phyloP scores from a whole-genome alignment of 345 rosid species.

The Mercurialis annua region DNA sequence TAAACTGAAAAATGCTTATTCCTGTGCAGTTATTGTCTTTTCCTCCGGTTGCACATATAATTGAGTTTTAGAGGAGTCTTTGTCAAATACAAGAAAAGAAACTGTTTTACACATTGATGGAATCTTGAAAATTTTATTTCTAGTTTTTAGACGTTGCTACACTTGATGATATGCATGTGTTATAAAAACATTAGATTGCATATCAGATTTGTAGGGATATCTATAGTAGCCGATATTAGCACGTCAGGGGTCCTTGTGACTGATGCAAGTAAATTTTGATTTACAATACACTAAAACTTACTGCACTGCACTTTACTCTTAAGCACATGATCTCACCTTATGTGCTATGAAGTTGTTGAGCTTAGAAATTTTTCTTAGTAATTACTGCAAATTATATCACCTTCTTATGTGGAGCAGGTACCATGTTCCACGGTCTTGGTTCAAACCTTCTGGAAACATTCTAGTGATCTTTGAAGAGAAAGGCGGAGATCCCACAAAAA shows the following conservation, averaged over 20 bases:
- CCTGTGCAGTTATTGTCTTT: neutral
- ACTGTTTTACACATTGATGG: neutral
- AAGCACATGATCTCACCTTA: neutral
- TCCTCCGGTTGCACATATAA: neutral
- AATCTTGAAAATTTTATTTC: neutral
- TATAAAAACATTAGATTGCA: neutral
- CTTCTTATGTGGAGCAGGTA: slow-evolving; percentile 46
- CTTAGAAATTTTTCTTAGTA: neutral
- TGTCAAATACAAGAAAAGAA: neutral
- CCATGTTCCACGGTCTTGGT: slow-evolving; percentile 95
- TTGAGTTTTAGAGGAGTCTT: neutral
- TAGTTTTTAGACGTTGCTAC: neutral
- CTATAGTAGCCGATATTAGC: neutral
- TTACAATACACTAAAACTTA: neutral
- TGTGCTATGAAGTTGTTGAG: neutral
- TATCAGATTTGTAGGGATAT: neutral
- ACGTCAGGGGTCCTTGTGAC: neutral
- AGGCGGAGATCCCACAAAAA: slow-evolving; percentile 77
- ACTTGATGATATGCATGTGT: neutral
- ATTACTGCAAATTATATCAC: too few relatives aligned
- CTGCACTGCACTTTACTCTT: neutral
- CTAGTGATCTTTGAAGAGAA: slow-evolving; percentile 86
- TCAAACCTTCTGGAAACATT: slow-evolving; percentile 76
- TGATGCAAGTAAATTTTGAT: neutral
- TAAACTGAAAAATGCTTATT: slow-evolving; percentile 26